Conservation (phyloP, 1,284 basidiomycete genomes). For the Rhodotorula sp. region DNA sequence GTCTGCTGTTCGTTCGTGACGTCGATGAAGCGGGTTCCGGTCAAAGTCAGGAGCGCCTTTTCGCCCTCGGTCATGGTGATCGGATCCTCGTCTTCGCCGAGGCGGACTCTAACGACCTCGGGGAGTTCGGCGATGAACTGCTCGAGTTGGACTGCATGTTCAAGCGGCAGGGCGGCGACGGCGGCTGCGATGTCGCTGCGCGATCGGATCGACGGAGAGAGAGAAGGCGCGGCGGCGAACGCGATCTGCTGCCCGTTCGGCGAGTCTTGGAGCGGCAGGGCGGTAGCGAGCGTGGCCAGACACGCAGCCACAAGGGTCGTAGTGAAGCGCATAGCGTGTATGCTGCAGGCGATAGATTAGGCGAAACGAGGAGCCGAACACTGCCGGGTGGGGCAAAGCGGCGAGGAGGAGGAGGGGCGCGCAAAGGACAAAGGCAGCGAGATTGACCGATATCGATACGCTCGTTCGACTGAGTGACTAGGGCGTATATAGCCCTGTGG, state of each 20-base stretch:
- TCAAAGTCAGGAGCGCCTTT: constrained; percentile 43
- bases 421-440: background rate
- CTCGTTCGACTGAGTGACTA: too few relatives aligned
- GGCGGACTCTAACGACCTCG: constrained; percentile 36
- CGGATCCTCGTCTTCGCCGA: constrained; percentile 24
- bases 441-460: too few relatives aligned
- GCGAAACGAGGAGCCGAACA: too few relatives aligned
- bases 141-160: constrained; percentile 20
- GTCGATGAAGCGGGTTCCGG: constrained; percentile 42
- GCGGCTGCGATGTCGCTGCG: background rate
- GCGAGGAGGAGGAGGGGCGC: background rate
- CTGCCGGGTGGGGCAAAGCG: background rate
- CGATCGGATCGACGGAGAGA: background rate
- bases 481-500: too few relatives aligned
- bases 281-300: constrained; percentile 1
- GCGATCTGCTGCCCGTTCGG: background rate
- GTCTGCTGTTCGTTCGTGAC: constrained; percentile 39
- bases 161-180: constrained; percentile 9
- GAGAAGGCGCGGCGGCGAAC: background rate
- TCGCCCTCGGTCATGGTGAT: constrained; percentile 44
- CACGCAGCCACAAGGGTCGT: constrained; percentile 1
- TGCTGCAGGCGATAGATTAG: background rate
- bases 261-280: constrained; percentile 2
- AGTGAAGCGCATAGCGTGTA: constrained; percentile 12
- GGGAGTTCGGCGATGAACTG: constrained; percentile 38